Conservation (phyloP, 148 eudicot genomes). For the Persicaria tinctoria region DNA sequence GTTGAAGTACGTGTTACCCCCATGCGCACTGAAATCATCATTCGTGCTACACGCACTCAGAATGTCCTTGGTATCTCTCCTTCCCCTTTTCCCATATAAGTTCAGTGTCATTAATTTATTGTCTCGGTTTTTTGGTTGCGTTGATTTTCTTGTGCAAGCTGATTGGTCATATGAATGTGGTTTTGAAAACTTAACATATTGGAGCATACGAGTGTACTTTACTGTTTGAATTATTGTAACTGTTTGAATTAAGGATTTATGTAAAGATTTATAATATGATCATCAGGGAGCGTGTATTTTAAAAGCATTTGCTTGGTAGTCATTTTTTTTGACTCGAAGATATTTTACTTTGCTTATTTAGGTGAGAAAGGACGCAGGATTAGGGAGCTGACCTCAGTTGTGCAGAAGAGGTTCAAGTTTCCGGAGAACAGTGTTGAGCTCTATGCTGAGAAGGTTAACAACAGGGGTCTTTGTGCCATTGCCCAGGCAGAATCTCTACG, state of each 20-base stretch:
- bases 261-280: no score
- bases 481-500: slow-evolving; percentile 62
- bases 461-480: no score
- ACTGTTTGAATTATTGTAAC: no score
- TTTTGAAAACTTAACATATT: no score
- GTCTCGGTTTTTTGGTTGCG: background rate
- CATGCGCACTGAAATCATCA: slow-evolving; percentile 79
- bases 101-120: background rate
- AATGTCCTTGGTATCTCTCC: slow-evolving; percentile 54
- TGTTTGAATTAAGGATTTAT: no score
- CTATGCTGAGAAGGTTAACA: no score
- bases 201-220: no score
- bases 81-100: background rate
- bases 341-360: slow-evolving; percentile 2
- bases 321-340: background rate
- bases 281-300: background rate
- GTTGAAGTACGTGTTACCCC: slow-evolving; percentile 43
- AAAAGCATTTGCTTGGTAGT: background rate
- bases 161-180: no score
- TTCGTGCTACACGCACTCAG: slow-evolving; percentile 78
- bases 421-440: no score
- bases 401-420: slow-evolving; percentile 29
- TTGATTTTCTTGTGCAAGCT: background rate
- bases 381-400: slow-evolving; percentile 70
- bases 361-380: slow-evolving; percentile 90